phyloP scores from a whole-genome alignment of 2,329 filamentous ascomycete species.

The Fusarium torulosum region DNA sequence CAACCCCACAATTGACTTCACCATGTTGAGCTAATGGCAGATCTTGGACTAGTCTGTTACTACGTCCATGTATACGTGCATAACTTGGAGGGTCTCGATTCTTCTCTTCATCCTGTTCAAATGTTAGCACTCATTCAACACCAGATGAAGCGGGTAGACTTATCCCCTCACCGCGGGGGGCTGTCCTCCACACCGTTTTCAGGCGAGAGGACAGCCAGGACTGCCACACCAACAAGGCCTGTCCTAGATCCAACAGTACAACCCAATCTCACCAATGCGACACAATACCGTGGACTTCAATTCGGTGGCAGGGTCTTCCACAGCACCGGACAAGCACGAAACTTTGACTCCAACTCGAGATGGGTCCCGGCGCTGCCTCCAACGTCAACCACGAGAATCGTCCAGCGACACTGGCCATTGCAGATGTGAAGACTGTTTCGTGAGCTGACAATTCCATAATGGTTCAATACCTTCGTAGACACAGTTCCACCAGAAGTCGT shows the following conservation, averaged over 20 bases:
- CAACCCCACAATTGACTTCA: conserved; percentile 20
- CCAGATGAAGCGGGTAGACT: conserved; percentile 53
- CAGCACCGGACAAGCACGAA: conserved; percentile 82
- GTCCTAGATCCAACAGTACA: conserved; percentile 44
- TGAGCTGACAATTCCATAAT: conserved; percentile 27
- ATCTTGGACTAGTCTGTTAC: conserved; percentile 1
- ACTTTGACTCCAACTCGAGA: conserved; percentile 94
- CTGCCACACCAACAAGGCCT: conserved; percentile 52
- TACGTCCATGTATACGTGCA: not conserved
- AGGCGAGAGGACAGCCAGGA: conserved; percentile 64
- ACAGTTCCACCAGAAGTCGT: conserved; percentile 27
- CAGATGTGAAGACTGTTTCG: conserved; percentile 28
- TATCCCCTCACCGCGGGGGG: conserved; percentile 64
- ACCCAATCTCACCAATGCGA: conserved; percentile 35
- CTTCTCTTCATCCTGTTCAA: conserved; percentile 34
- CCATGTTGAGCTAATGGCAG: not conserved
- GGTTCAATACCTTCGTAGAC: conserved; percentile 39
- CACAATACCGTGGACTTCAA: conserved; percentile 14
- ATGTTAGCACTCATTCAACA: conserved; percentile 46
- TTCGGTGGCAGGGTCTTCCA: conserved; percentile 22
- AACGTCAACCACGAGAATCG: conserved; percentile 20
- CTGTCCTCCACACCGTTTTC: conserved; percentile 63
- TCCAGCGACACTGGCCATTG: conserved; percentile 12
- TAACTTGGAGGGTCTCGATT: not conserved
- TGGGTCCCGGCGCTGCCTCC: conserved; percentile 75